These are phyloP conservation scores for Magnaporthiopsis incrustans DNA, from an alignment of 2,329 filamentous ascomycete species.

Conservation along the genomic window DNA sequence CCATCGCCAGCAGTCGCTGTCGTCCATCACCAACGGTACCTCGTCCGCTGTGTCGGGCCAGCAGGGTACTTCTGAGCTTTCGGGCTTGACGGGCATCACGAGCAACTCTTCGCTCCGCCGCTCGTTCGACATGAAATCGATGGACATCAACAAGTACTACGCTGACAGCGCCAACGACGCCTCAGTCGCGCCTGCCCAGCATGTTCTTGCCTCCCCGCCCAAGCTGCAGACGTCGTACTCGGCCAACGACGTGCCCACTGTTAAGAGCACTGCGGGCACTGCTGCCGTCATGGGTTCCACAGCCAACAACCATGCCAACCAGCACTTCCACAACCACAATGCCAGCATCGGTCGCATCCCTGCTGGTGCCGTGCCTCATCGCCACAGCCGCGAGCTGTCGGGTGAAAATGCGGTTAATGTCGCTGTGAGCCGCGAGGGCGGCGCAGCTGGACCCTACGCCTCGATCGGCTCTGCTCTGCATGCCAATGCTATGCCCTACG, in stretches of 20 bases:
- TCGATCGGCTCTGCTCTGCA: slow-evolving; percentile 68
- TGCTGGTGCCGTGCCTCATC: slow-evolving; percentile 53
- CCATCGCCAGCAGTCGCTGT: slow-evolving; percentile 57
- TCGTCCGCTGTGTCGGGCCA: slow-evolving; percentile 29
- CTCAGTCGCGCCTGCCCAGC: slow-evolving; percentile 36
- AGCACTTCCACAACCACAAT: slow-evolving; percentile 69
- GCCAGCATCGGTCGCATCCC: slow-evolving; percentile 75
- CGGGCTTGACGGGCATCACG: slow-evolving; percentile 38
- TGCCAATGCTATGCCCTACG: slow-evolving; percentile 71
- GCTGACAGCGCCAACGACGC: slow-evolving; percentile 35
- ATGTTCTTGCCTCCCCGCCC: slow-evolving; percentile 54
- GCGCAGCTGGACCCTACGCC: slow-evolving; percentile 36
- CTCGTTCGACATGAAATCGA: slow-evolving; percentile 45
- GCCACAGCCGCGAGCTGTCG: slow-evolving; percentile 67
- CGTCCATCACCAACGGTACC: slow-evolving; percentile 33
- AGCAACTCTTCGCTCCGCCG: slow-evolving; percentile 45
- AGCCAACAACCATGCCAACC: slow-evolving; percentile 52
- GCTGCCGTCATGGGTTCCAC: slow-evolving; percentile 35
- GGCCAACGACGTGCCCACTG: slow-evolving; percentile 77
- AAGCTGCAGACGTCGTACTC: slow-evolving; percentile 86
- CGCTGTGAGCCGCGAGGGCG: slow-evolving; percentile 31
- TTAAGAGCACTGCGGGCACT: slow-evolving; percentile 57
- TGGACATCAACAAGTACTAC: slow-evolving; percentile 36
- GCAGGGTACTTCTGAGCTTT: slow-evolving; percentile 32
- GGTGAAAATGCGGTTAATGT: slow-evolving; percentile 33